Evolutionary conservation across 2,329 filamentous ascomycete genomes (phyloP).

Genomic region (Penicillium sp.): DNA sequence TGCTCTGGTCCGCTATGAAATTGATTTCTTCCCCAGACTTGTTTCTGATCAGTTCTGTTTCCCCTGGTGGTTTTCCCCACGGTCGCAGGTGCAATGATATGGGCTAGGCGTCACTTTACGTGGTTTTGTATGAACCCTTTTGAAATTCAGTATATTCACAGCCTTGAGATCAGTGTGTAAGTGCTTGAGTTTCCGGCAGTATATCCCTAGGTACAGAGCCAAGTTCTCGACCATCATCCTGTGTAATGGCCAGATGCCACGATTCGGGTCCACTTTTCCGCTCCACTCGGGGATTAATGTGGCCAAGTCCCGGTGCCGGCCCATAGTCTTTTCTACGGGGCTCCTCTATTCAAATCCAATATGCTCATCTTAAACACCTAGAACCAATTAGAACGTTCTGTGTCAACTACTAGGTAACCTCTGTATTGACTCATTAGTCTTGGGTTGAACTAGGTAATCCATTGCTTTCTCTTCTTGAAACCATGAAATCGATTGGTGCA

Average conservation of each 20-base stretch:
- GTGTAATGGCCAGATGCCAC: slow-evolving; percentile 7
- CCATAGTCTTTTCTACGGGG: background rate
- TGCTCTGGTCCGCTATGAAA: slow-evolving; percentile 21
- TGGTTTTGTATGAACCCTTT: slow-evolving; percentile 19
- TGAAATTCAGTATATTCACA: slow-evolving; percentile 15
- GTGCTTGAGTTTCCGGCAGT: too few species aligned
- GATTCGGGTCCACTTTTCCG: slow-evolving; percentile 11
- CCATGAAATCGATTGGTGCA: background rate
- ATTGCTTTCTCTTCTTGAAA: background rate
- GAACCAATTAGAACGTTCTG: background rate
- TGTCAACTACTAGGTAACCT: background rate
- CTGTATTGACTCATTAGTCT: background rate
- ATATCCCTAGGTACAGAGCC: background rate
- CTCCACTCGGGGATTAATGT: slow-evolving; percentile 7
- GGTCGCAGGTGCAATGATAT: slow-evolving; percentile 16
- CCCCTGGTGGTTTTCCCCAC: slow-evolving; percentile 10
- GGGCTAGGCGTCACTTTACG: slow-evolving; percentile 21
- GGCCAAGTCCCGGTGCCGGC: too few species aligned
- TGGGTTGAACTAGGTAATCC: background rate
- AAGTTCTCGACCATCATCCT: background rate
- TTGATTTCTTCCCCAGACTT: slow-evolving; percentile 21
- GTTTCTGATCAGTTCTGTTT: slow-evolving; percentile 16
- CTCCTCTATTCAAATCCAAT: background rate
- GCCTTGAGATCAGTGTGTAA: background rate
- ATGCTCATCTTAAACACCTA: background rate